Evolutionary conservation across 2,329 filamentous ascomycete species (phyloP), one percentile per base, ranked within the genome.

Genomic region (Colletotrichum paranaense): DNA sequence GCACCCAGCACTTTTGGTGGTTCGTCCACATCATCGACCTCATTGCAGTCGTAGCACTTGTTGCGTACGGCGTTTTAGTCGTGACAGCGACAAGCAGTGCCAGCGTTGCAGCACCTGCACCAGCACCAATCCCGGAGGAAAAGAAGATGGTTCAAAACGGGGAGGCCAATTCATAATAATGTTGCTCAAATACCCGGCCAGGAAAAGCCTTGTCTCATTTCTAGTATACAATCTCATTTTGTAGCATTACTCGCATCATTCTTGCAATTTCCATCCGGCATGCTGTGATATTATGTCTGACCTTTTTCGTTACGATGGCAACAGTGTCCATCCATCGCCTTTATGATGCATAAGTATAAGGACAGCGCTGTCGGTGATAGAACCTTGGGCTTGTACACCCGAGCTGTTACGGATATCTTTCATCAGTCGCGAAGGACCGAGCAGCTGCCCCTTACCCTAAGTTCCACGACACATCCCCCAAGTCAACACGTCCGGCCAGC

Each of bases 1-100:
- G 97, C 0, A 90, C 92, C 28, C 96, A 98, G 87, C 95, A 98
- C 84, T 88, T 95, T 65, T 99, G 97, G 97, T 99, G 97, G 97
- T 88, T 90, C 5, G 91, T 97, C 6, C 95, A 98, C 85, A 87
- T 95, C 58, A 74, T 95, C 42, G 92, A 95, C 79, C 76, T 95
- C 8, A 78, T 86, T 68, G 82, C 84, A 1, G 49, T 87, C 2
- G 58, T 84, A 6, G 79, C 78, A 16, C 74, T 80, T 0, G 24
- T 80, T 2, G 75, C 75, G 5, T 82, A 82, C 63, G 78, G 73
- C 6, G 68, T 76, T 19, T 69, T 81, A 38, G 32, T 53, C 2
- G 19, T 57, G 7, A 26, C 42, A 28, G 70, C 64, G 12, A 57
- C 70, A 30, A 66, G 62, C 49, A 73, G 64, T n/a, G 14, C 26